Base-by-base conservation (phyloP, 1,284 basidiomycete species). In the Ceratobasidium theobromae region DNA sequence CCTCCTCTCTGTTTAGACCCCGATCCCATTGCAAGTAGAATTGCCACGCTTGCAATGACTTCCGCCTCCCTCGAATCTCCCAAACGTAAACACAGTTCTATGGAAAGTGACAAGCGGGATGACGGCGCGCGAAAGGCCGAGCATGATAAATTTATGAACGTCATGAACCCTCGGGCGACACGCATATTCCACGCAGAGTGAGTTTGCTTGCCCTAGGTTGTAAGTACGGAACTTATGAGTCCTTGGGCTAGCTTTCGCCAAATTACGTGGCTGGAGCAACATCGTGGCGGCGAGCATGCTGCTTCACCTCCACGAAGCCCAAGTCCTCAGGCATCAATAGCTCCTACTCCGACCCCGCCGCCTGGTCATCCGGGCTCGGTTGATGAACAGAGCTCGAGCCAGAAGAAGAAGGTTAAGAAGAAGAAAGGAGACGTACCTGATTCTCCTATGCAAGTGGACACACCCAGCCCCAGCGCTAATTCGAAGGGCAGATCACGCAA, bases 1-100 rank as follows among this genome's bases (percentile, higher is more conserved):
- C 82, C 85, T 9, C 86, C 89, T 5, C 77, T 92, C 41, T 91
- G 89, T 73, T 79, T 92, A 23, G 84, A 87, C 68, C 89, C 89
- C 1, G 82, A 91, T 71, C 84, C 87, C 1, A 85, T 87, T 72
- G 79, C 91, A 28, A 82, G 84, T 16, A 84, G 89, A 25, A 81
- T 89, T 25, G 88, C 83, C 11, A 91, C 92, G 72, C 83, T 84
- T 69, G 80, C 88, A 2, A 76, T 88, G 52, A 78, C 86, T 55
- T 85, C 86, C 0, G 87, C 89, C 0, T 76, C 80, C 8, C 65
- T 69, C 6, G 53, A 65, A n/a, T 86, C 89, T 0, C 77, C 89
- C 65, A 91, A 90, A 71, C 82, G 89, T n/a, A 92, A 91, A 74
- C 86, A 86, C 6, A 82, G 65, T 14, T 64, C 80, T 1, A 75